phyloP scores from a whole-genome alignment of 768 basidiomycete genomes.

The Imleria badia region DNA sequence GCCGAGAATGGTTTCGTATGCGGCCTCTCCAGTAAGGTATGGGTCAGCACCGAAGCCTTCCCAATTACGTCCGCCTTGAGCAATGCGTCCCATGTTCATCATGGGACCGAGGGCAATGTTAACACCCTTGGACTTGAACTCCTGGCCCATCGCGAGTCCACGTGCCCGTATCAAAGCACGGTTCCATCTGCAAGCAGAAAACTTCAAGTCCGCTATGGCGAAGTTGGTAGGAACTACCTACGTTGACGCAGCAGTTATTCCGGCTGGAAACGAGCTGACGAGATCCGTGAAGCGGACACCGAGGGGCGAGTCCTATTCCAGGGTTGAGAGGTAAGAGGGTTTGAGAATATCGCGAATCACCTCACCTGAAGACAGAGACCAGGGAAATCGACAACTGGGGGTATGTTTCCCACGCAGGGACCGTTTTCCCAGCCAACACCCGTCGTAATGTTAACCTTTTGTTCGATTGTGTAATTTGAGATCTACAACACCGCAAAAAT shows the following conservation, averaged over 20 bases:
- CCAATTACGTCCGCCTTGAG: conserved; percentile 86
- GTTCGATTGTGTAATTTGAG: conserved; percentile 50
- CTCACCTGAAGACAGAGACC: conserved; percentile 70
- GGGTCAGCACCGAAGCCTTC: conserved; percentile 96
- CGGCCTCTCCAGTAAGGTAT: conserved; percentile 74
- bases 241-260: conserved; percentile 79
- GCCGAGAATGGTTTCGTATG: conserved; percentile 79
- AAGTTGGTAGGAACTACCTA: conserved; percentile 34
- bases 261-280: conserved; percentile 81
- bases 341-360: background rate
- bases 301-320: conserved; percentile 62
- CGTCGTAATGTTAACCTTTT: conserved; percentile 65
- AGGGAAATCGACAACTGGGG: conserved; percentile 53
- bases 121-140: conserved; percentile 82
- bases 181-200: conserved; percentile 55
- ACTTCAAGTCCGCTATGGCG: background rate
- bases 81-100: conserved; percentile 85
- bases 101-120: conserved; percentile 77
- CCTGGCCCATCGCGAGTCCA: conserved; percentile 76
- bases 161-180: conserved; percentile 74
- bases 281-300: conserved; percentile 77
- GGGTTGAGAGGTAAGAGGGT: background rate
- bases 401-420: conserved; percentile 70
- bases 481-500: conserved; percentile 32
- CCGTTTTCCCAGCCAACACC: conserved; percentile 55